Base-by-base conservation (phyloP, 1,139 yeast species). In the Taphrina deformans region DNA sequence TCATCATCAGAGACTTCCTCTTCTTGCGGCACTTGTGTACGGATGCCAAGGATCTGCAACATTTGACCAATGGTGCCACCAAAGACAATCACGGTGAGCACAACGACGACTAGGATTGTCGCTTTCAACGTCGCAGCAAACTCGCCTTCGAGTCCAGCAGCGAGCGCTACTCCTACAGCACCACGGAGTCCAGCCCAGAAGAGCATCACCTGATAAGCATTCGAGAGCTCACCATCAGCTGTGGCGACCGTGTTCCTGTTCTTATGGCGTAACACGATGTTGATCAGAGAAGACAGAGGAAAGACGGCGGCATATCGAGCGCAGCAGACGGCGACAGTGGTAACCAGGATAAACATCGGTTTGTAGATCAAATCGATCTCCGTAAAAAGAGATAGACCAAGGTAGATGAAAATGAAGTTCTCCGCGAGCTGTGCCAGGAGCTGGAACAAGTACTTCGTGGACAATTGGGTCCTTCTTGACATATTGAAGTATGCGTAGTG, bases 131-230 rank as follows among this genome's bases (percentile, higher is more conserved):
- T 86, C 76, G 88, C 87, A 69, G 93, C 95, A 65, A 90, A 87
- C 73, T 92, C 97, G 67, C 99, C 99, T 76, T 89, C 96, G 59
- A 95, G 79, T 1, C 99, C 99, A 85, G 96, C 92, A 0, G 99
- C 99, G 72, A 95, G 82, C 0, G 99, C 99, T 1, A 95, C 99
- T 70, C 99, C 99, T 40, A 95, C 99, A 0, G 99, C 99, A 67
- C 99, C 99, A 73, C 99, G 82, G 67, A 95, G 80, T 4, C 99
- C 99, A 1, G 99, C 99, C 99, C 99, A 95, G 76, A 95, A 95
- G 56, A 95, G 89, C 99, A 95, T 93, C 90, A 92, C 90, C 77
- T 95, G 99, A 75, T 95, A 95, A 67, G 89, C 90, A 71, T 90
- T 95, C 24, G 96, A 93, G 67, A 95, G 91, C 71, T 92, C 97